phyloP scores from a whole-genome alignment of 805 yeast species.

The Cyberlindnera japonica region DNA sequence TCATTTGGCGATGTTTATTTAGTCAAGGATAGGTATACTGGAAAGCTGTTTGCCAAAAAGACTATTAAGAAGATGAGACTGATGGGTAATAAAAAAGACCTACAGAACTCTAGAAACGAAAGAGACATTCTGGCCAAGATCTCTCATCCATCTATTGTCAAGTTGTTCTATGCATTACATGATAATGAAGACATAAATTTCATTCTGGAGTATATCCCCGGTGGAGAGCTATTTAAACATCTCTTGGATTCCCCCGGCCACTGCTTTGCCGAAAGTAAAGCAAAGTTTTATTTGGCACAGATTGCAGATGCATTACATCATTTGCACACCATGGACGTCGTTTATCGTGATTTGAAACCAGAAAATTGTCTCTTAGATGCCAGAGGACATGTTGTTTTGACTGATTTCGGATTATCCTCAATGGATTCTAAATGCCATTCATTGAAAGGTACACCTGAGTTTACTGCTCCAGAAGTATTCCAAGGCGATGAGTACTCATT shows the following conservation, averaged over 20 bases:
- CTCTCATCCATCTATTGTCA: conserved; percentile 78
- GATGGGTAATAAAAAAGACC: conserved; percentile 46
- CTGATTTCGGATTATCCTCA: conserved; percentile 77
- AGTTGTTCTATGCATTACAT: conserved; percentile 78
- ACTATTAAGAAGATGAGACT: conserved; percentile 80
- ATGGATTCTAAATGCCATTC: conserved; percentile 37
- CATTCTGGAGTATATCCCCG: conserved; percentile 79
- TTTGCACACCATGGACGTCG: conserved; percentile 75
- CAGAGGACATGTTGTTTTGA: conserved; percentile 75
- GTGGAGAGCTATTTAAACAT: conserved; percentile 71
- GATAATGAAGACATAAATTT: conserved; percentile 72
- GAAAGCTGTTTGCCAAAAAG: conserved; percentile 77
- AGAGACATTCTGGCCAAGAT: conserved; percentile 67
- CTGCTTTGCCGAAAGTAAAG: conserved; percentile 36
- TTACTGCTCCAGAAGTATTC: conserved; percentile 81
- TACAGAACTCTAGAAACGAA: conserved; percentile 77
- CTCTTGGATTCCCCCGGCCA: conserved; percentile 16
- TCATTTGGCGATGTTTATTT: conserved; percentile 85
- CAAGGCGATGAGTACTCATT: conserved; percentile 76
- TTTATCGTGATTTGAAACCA: conserved; percentile 85
- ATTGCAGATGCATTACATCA: conserved; percentile 74
- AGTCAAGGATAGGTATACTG: conserved; percentile 59
- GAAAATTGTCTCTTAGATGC: conserved; percentile 80
- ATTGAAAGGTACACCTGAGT: conserved; percentile 42
- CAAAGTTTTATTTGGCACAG: conserved; percentile 77